phyloP scores from a whole-genome alignment of 2,329 filamentous ascomycete genomes.

The Nemania abortiva region DNA sequence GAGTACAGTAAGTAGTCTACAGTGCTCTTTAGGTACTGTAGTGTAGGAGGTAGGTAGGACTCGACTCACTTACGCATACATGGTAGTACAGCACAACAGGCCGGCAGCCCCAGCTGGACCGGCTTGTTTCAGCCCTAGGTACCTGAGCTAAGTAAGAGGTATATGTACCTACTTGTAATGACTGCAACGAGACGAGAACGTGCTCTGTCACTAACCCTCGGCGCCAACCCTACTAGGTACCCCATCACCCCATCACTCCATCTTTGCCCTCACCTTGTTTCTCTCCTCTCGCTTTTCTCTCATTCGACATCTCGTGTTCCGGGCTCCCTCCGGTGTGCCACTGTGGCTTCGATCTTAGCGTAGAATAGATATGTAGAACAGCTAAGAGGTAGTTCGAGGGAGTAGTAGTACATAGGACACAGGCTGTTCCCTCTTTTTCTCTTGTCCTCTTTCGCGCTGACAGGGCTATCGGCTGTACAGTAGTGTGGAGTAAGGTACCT shows the following conservation, averaged over 20 bases:
- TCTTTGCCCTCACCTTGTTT: conserved; percentile 17
- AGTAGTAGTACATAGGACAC: neutral
- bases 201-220: no score
- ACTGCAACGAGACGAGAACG: neutral
- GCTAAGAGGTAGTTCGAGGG: neutral
- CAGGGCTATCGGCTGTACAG: neutral
- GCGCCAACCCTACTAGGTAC: no score
- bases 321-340: conserved; percentile 11
- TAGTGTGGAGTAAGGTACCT: no score
- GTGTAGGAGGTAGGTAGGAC: no score
- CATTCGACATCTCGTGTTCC: conserved; percentile 15
- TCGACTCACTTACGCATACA: neutral
- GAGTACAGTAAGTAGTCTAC: neutral
- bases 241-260: neutral
- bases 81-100: no score
- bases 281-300: conserved; percentile 2
- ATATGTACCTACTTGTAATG: no score
- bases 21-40: neutral
- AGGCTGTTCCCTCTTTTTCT: conserved; percentile 6
- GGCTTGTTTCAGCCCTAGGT: conserved; percentile 33
- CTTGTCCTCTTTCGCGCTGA: conserved; percentile 9
- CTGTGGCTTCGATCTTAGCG: conserved; percentile 22
- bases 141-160: no score
- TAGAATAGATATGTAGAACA: neutral
- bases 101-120: conserved; percentile 3